These are phyloP conservation scores for Ascochyta viciae-villosae DNA, from an alignment of 2,329 filamentous ascomycete species.

Conservation along the genomic window DNA sequence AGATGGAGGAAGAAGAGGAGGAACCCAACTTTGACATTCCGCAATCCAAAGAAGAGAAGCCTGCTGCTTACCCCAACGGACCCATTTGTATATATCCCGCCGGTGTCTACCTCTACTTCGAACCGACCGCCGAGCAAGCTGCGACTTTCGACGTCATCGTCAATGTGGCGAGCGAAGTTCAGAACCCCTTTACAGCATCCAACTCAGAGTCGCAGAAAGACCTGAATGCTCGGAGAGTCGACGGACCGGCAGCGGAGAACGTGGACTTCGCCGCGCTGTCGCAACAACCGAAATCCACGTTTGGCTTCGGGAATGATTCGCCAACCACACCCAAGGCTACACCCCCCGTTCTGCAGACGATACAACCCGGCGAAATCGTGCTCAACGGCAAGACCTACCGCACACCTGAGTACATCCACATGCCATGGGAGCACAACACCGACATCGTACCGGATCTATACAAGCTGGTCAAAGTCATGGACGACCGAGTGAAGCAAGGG, in stretches of 20 bases:
- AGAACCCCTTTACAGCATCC: conserved; percentile 69
- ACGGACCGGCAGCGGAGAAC: conserved; percentile 45
- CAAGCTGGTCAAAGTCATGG: conserved; percentile 77
- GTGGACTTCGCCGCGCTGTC: conserved; percentile 47
- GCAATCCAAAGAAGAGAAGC: conserved; percentile 71
- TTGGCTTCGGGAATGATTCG: conserved; percentile 45
- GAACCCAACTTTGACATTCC: conserved; percentile 62
- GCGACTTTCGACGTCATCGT: conserved; percentile 81
- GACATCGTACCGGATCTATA: conserved; percentile 81
- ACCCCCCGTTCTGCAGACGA: conserved; percentile 49
- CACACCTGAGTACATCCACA: conserved; percentile 82
- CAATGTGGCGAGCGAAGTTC: conserved; percentile 83
- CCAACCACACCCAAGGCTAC: conserved; percentile 62
- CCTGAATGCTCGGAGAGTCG: conserved; percentile 45
- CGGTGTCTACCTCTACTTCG: conserved; percentile 78
- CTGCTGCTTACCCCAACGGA: conserved; percentile 81
- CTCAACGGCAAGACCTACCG: conserved; percentile 39
- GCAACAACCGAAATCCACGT: conserved; percentile 31
- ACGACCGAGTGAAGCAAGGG: conserved; percentile 72
- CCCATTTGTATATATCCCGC: conserved; percentile 83
- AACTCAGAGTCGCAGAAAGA: conserved; percentile 41
- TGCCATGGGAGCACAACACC: conserved; percentile 88
- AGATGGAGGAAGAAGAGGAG: conserved; percentile 74
- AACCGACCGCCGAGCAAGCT: conserved; percentile 80
- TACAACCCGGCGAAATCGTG: conserved; percentile 33